Percentiles rank a stretch among this genome's conserved stretches.
Conservation (phyloP, 2,329 filamentous ascomycete genomes). For the Myriosclerotinia scirpicola region DNA sequence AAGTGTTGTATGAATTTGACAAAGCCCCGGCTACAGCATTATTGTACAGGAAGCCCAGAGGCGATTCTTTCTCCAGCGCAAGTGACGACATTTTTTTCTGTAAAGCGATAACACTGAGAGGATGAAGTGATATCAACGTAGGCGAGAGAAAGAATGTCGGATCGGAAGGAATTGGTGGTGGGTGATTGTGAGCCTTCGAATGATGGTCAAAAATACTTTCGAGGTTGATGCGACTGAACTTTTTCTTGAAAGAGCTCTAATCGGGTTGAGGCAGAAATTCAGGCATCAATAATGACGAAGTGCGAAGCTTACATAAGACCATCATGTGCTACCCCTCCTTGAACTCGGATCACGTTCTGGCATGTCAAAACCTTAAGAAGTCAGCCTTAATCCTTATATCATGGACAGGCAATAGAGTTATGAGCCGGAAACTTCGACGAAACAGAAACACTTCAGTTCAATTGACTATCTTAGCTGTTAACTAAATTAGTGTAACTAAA, state of each 20-base stretch:
- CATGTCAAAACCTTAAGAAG: neutral
- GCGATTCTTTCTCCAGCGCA: constrained; percentile 46
- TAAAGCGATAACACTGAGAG: constrained; percentile 9
- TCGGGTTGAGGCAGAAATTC: constrained; percentile 3
- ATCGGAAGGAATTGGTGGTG: constrained; percentile 19
- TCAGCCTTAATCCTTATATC: neutral
- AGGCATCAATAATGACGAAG: constrained; percentile 18
- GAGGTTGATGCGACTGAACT: constrained; percentile 26
- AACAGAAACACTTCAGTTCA: no score
- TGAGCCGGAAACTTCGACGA: no score
- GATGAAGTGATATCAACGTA: constrained; percentile 1
- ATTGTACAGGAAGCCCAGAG: constrained; percentile 66
- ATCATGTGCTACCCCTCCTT: constrained; percentile 6
- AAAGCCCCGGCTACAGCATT: constrained; percentile 71
- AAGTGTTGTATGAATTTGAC: constrained; percentile 75
- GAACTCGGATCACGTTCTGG: constrained; percentile 9
- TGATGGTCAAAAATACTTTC: constrained; percentile 20
- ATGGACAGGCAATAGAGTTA: no score
- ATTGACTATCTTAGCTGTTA: no score
- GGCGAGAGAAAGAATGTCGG: constrained; percentile 18
- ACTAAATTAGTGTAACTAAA: no score
- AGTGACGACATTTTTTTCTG: constrained; percentile 36
- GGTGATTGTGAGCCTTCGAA: constrained; percentile 14
- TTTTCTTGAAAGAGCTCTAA: constrained; percentile 26
- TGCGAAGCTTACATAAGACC: constrained; percentile 4